Evolutionary conservation across 495 filamentous ascomycete genomes (phyloP), one percentile per base, ranked within the genome.

Genomic region (Terfezia claveryi): DNA sequence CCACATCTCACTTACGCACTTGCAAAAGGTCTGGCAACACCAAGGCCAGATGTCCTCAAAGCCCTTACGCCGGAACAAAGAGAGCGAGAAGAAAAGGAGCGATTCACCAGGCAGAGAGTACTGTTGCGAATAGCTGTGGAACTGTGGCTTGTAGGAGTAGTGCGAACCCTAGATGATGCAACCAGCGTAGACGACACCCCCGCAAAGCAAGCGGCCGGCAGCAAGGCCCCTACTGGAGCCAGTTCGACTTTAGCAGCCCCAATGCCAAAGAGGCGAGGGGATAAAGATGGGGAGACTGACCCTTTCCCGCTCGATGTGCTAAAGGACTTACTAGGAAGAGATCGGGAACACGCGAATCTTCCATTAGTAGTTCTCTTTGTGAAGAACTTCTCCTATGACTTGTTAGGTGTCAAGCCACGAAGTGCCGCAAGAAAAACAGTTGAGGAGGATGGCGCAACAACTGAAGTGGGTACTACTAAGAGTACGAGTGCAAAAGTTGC

Each of bases 61-160:
- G 72, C 73, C 0, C 71, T 96, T 36, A 70, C 77, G 10, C 74
- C 80, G 56, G 91, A 99, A 63, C 76, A 84, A 12, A 81, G 80
- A 58, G 91, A 99, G 65, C 83, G 86, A 55, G 91, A 99, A 69
- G 91, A 99, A 67, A 95, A 92, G 67, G 91, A 96, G 51, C 81
- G 91, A 0, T 68, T 96, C 36, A 74, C 80, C 23, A 80, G 91
- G 38, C 92, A 99, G 64, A 78, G 92, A 36, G 75, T 85, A 10
- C 75, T 99, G 27, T 70, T 99, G 37, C 78, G 87, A 37, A 82
- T 95, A 2, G 85, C 89, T 38, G 95, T 91, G 10, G 92, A 99
- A 66, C 74, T 99, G 36, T 99, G 92, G 92, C 80, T 99, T 16
- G 85, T 94, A 36, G 85, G 83, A 11, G 81, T 85, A 36, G 69